Percentiles rank a stretch among this genome's conserved stretches.
phyloP scores from a whole-genome alignment of 139 green algal species.

The Zygnema cylindricum region DNA sequence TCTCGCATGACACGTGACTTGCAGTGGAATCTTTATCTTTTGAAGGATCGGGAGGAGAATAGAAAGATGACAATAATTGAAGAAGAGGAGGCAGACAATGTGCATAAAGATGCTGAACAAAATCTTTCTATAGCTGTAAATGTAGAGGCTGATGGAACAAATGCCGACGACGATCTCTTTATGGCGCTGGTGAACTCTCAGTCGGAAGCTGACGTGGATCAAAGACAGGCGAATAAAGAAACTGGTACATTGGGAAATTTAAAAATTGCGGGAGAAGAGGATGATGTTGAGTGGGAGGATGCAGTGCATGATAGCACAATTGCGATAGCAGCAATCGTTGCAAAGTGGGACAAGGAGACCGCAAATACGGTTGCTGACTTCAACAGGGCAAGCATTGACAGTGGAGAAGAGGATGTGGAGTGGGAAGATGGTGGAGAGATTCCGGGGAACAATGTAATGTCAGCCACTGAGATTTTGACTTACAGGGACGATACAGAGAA shows the following conservation, averaged over 20 bases:
- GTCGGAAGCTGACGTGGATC: neutral
- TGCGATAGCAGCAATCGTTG: conserved; percentile 11
- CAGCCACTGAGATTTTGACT: too few relatives aligned
- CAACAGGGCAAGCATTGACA: neutral
- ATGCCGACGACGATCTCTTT: conserved; percentile 16
- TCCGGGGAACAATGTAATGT: neutral
- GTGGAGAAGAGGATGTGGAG: conserved; percentile 23
- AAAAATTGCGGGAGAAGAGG: conserved; percentile 23
- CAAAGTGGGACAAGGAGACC: neutral
- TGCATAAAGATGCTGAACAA: neutral
- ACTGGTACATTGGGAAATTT: neutral
- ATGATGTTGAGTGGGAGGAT: conserved; percentile 59
- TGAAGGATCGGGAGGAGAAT: conserved; percentile 34
- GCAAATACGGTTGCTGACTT: conserved; percentile 4
- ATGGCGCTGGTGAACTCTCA: conserved; percentile 10
- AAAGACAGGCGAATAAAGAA: neutral
- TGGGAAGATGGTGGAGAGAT: conserved; percentile 11
- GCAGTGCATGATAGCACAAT: neutral
- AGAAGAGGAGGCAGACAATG: neutral
- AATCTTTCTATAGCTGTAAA: neutral
- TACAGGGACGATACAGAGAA: too few relatives aligned
- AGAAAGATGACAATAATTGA: neutral
- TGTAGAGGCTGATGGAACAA: neutral
- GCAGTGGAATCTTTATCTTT: conserved; percentile 43
- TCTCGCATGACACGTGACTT: conserved; percentile 44